Base-by-base conservation (phyloP, 2,329 filamentous ascomycete species). In the Calonectria pteridis region DNA sequence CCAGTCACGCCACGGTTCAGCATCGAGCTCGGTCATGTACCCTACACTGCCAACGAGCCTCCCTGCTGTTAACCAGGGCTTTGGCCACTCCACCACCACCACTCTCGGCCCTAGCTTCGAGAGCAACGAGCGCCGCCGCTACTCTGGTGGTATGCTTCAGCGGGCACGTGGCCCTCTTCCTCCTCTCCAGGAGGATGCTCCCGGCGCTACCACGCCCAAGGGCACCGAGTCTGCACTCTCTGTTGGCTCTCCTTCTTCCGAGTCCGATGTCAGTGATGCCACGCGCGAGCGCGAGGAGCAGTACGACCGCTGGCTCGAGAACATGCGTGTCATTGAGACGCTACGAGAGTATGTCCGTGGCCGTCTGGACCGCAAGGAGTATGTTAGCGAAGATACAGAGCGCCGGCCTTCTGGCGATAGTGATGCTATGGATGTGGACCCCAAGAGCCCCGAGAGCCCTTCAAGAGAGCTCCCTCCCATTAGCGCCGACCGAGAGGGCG, bases 71-170 rank as follows among this genome's bases (percentile, higher is more conserved):
- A 92, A 90, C 72, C 90, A 92, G 55, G 93, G 93, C 82, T 94
- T 93, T 80, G 89, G 92, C 35, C 92, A 93, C 76, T 90, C 91
- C 4, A 91, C 92, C 46, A 92, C 94, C 2, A 92, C 94, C 18
- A 93, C 93, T 28, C 89, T 96, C 20, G 94, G 93, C 1, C 90
- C 92, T 18, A 92, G 86, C 80, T 93, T 93, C 76, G 91, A 92
- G 72, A 87, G 85, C 75, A 91, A 91, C 76, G 90, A 91, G 81
- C 90, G 91, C 63, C 91, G 92, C 65, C 90, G 92, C 73, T 93
- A 91, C 84, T 91, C 91, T 40, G 91, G 92, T 50, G 91, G 92
- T 63, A 90, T 93, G 87, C 89, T 94, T 51, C 92, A 94, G 84
- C 88, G 89, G 67, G 88, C 89, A 51, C 88, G 85, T 76, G 85